Conservation (phyloP, 805 yeast species). For the Kodamaea restingae region DNA sequence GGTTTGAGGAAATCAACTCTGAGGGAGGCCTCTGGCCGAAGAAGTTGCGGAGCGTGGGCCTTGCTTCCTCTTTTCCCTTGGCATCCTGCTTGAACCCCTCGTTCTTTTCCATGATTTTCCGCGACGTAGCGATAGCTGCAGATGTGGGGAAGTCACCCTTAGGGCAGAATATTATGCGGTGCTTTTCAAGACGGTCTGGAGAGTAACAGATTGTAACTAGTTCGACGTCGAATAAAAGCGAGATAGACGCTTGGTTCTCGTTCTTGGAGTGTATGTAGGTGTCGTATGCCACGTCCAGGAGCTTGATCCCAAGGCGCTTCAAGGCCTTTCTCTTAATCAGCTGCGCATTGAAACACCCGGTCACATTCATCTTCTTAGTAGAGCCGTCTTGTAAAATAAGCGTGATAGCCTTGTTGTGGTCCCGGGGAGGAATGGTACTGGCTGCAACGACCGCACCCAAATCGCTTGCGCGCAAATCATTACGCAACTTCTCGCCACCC, state of each 20-base stretch:
- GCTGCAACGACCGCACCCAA: conserved; percentile 3
- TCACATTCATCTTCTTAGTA: conserved; percentile 61
- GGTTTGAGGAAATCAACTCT: conserved; percentile 81
- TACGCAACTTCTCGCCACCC: conserved; percentile 6
- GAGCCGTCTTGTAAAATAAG: conserved; percentile 76
- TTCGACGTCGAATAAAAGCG: conserved; percentile 68
- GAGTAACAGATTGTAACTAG: conserved; percentile 80
- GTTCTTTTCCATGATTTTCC: conserved; percentile 37
- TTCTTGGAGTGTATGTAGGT: conserved; percentile 45
- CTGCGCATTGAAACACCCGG: conserved; percentile 77
- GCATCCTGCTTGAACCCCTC: conserved; percentile 15
- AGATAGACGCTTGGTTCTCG: conserved; percentile 18
- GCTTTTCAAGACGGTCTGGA: conserved; percentile 63
- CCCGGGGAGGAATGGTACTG: conserved; percentile 15
- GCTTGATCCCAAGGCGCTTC: conserved; percentile 49
- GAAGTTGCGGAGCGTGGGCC: conserved; percentile 39
- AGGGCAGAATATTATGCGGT: conserved; percentile 65
- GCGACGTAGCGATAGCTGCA: conserved; percentile 55
- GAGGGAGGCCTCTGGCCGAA: conserved; percentile 93
- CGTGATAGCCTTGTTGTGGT: conserved; percentile 43
- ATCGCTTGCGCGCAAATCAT: conserved; percentile 3
- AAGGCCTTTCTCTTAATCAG: conserved; percentile 69
- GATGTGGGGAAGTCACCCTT: conserved; percentile 59
- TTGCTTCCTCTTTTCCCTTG: conserved; percentile 15
- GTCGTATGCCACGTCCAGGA: conserved; percentile 49